A percentile compares a stretch with the other conserved stretches of the same genome.
phyloP scores from a whole-genome alignment of 805 yeast species.

The Yamadazyma endophytica region DNA sequence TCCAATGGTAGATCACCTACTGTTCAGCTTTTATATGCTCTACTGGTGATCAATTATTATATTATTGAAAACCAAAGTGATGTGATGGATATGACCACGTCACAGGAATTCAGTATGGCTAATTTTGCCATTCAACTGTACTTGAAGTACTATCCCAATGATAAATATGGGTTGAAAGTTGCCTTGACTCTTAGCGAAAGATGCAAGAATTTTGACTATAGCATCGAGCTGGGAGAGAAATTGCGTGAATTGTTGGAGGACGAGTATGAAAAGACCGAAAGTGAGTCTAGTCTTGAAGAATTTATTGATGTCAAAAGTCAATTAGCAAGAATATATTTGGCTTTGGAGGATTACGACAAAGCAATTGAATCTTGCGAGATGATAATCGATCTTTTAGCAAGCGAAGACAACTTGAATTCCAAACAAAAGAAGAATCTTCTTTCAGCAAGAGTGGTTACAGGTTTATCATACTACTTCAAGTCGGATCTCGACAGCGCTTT shows the following conservation, averaged over 20 bases:
- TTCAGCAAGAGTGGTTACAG: constrained; percentile 68
- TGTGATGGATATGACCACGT: constrained; percentile 52
- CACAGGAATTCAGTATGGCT: constrained; percentile 67
- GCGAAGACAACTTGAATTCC: constrained; percentile 15
- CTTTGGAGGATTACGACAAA: constrained; percentile 46
- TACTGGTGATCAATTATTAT: constrained; percentile 47
- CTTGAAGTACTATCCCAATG: constrained; percentile 57
- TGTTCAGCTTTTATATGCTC: constrained; percentile 71
- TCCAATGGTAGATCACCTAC: constrained; percentile 70
- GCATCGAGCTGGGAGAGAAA: constrained; percentile 42
- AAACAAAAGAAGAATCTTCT: constrained; percentile 23
- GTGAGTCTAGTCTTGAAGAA: constrained; percentile 39
- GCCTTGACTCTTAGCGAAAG: constrained; percentile 64
- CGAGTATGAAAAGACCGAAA: constrained; percentile 54
- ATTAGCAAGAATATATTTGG: constrained; percentile 68
- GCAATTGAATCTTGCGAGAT: constrained; percentile 62
- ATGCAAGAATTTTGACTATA: constrained; percentile 56
- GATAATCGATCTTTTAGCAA: constrained; percentile 47
- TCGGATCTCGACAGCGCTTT: constrained; percentile 63
- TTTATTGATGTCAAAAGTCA: constrained; percentile 65
- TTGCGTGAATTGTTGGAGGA: constrained; percentile 50
- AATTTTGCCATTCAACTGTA: constrained; percentile 62
- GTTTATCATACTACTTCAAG: constrained; percentile 63
- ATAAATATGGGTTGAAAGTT: constrained; percentile 52
- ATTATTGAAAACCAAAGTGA: constrained; percentile 34